phyloP scores from a whole-genome alignment of 2,329 filamentous ascomycete species.

The Calonectria hawksworthii region DNA sequence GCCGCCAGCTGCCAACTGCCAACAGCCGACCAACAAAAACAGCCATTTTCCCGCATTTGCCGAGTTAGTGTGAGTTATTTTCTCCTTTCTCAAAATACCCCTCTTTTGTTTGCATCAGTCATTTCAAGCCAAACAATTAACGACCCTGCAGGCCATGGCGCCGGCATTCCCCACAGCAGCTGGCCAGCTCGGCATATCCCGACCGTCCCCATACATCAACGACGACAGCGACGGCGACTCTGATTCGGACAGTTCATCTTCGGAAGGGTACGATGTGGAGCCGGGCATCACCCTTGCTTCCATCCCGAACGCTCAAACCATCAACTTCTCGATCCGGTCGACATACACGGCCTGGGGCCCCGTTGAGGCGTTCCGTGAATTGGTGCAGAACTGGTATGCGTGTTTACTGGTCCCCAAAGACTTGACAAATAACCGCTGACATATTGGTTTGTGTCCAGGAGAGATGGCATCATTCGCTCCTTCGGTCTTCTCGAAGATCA shows the following conservation, averaged over 20 bases:
- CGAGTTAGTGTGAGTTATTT: neutral
- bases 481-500: slow-evolving; percentile 39
- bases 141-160: neutral
- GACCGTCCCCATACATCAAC: neutral
- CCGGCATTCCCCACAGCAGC: neutral
- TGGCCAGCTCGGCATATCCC: neutral
- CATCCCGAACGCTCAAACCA: neutral
- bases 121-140: neutral
- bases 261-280: neutral
- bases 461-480: slow-evolving; percentile 46
- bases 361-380: slow-evolving; percentile 49
- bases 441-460: slow-evolving; percentile 33
- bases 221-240: neutral
- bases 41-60: neutral
- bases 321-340: neutral
- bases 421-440: neutral
- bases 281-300: neutral
- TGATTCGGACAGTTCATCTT: neutral
- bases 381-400: slow-evolving; percentile 50
- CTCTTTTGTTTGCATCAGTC: neutral
- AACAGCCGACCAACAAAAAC: neutral
- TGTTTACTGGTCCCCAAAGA: neutral
- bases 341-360: slow-evolving; percentile 31
- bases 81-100: neutral
- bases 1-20: too few relatives aligned